Conservation (phyloP, 495 filamentous ascomycete species). For the Hypoxylon crocopeplum region DNA sequence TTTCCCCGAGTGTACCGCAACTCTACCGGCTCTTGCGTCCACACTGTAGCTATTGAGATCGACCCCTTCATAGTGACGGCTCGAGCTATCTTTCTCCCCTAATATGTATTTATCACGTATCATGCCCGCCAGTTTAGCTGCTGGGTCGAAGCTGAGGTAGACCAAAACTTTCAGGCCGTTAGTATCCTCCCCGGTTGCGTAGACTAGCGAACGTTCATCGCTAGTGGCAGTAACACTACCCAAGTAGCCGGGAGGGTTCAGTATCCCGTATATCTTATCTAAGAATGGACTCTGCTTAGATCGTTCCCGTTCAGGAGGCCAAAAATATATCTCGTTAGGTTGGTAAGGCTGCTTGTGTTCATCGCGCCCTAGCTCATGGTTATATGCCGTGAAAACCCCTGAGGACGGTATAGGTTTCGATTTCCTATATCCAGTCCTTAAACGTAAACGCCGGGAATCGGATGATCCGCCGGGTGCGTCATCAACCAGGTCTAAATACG, state of each 20-base stretch:
- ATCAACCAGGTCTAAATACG: conserved; percentile 72
- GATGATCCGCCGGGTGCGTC: conserved; percentile 49
- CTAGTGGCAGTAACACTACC: conserved; percentile 59
- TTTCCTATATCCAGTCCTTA: conserved; percentile 57
- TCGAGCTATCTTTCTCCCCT: conserved; percentile 19
- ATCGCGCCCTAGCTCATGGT: conserved; percentile 43
- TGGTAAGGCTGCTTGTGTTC: conserved; percentile 49
- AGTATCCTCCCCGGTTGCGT: conserved; percentile 51
- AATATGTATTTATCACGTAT: conserved; percentile 43
- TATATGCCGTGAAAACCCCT: conserved; percentile 40
- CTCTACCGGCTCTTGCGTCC: no score
- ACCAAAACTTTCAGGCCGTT: conserved; percentile 58
- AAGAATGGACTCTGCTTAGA: conserved; percentile 34
- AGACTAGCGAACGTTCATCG: conserved; percentile 69
- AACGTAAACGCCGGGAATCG: conserved; percentile 52
- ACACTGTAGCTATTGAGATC: neutral
- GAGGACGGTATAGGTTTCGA: conserved; percentile 13
- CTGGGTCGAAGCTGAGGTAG: conserved; percentile 70
- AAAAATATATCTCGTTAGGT: conserved; percentile 59
- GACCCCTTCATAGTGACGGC: neutral
- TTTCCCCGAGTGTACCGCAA: neutral
- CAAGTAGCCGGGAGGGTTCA: conserved; percentile 61
- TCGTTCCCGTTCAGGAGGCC: conserved; percentile 63
- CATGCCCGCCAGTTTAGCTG: conserved; percentile 44
- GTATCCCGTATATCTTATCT: conserved; percentile 57